phyloP scores from a whole-genome alignment of 805 yeast species.

The Candida qinlingensis region DNA sequence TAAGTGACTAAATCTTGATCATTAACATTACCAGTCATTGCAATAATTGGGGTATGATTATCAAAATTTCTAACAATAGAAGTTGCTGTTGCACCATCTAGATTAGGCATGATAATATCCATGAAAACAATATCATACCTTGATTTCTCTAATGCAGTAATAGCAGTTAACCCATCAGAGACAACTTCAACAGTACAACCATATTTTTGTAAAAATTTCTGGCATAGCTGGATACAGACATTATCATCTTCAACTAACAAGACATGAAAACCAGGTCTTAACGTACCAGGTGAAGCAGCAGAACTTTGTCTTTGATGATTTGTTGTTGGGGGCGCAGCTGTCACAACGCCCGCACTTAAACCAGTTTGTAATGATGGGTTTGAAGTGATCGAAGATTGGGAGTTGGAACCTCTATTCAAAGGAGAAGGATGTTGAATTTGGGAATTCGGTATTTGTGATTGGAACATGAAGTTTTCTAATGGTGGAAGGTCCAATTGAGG shows the following conservation, averaged over 20 bases:
- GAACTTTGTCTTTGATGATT: constrained; percentile 4
- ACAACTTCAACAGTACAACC: constrained; percentile 93
- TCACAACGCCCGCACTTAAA: neutral
- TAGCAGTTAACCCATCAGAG: constrained; percentile 87
- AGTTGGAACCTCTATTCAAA: neutral
- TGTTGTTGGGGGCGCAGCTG: neutral
- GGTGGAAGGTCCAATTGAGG: constrained; percentile 57
- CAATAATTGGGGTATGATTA: constrained; percentile 81
- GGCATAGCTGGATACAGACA: constrained; percentile 77
- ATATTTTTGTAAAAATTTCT: constrained; percentile 75
- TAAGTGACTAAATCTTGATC: constrained; percentile 77
- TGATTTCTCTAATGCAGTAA: constrained; percentile 63
- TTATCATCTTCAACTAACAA: constrained; percentile 76
- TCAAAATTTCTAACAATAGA: constrained; percentile 83
- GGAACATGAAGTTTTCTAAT: constrained; percentile 8
- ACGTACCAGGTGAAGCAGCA: constrained; percentile 5
- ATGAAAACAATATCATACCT: constrained; percentile 73
- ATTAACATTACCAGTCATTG: constrained; percentile 89
- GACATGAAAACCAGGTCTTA: constrained; percentile 55
- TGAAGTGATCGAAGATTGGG: neutral
- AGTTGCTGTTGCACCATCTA: constrained; percentile 88
- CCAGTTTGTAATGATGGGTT: neutral
- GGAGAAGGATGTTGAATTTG: constrained; percentile 2
- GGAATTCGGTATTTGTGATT: neutral
- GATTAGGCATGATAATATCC: constrained; percentile 88